A percentile compares a stretch with the other conserved stretches of the same genome.
These are phyloP conservation scores for Carallia brachiata DNA, from an alignment of 345 rosid genomes.

Conservation along the genomic window DNA sequence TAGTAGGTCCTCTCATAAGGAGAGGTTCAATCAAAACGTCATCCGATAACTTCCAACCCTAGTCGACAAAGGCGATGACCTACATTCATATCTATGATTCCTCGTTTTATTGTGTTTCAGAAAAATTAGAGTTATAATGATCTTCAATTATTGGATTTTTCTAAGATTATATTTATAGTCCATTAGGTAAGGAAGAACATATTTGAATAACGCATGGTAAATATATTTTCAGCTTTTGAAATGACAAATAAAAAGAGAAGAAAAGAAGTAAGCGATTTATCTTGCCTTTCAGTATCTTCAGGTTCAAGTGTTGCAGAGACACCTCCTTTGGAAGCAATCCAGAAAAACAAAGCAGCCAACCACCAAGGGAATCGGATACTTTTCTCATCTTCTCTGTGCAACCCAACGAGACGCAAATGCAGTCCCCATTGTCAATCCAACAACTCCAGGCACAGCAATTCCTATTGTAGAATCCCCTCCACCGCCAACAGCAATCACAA, in stretches of 20 bases:
- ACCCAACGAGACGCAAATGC: constrained; percentile 31
- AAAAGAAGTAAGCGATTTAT: constrained; percentile 15
- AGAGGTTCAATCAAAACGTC: no score
- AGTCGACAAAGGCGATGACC: no score
- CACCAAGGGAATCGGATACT: constrained; percentile 28
- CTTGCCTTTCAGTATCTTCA: constrained; percentile 31
- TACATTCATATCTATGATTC: no score
- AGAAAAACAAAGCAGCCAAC: constrained; percentile 17
- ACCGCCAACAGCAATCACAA: constrained; percentile 28
- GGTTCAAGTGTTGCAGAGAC: constrained; percentile 46
- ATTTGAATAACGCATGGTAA: no score
- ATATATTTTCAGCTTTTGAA: background rate
- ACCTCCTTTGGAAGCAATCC: constrained; percentile 32
- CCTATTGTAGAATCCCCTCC: constrained; percentile 32
- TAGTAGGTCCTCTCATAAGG: no score
- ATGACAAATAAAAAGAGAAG: background rate
- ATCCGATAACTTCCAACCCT: no score
- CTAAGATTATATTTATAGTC: no score
- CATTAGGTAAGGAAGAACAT: no score
- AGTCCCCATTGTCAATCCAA: constrained; percentile 70
- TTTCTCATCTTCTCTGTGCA: constrained; percentile 24
- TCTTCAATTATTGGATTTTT: no score
- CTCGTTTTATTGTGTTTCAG: no score
- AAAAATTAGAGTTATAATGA: no score
- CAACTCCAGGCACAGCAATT: constrained; percentile 50